These are phyloP conservation scores for Podospora comata DNA, from an alignment of 495 filamentous ascomycete species.

Conservation along the genomic window DNA sequence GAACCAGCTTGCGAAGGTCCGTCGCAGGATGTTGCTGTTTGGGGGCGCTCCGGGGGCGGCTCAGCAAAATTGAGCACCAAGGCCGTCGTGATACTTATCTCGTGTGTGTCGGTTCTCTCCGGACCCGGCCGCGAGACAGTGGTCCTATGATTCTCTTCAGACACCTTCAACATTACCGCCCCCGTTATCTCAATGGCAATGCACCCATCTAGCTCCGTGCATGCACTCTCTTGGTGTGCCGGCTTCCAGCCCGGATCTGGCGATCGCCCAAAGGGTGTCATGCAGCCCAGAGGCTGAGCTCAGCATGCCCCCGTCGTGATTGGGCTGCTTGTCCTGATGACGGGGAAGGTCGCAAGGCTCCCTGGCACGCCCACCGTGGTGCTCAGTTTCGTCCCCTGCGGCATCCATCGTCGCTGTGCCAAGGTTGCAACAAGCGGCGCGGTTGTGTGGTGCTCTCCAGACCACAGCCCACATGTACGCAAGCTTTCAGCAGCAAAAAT, in stretches of 20 bases:
- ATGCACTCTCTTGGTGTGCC: conserved; percentile 4
- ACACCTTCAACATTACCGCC: not conserved
- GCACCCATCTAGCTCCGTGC: not conserved
- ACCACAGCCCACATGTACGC: not conserved
- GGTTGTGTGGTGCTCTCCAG: conserved; percentile 8
- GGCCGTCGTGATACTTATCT: not conserved
- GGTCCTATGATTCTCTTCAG: conserved; percentile 1
- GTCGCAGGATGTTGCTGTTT: not conserved
- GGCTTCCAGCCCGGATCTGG: conserved; percentile 21
- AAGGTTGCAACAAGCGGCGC: conserved; percentile 23
- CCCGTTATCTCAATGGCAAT: conserved; percentile 5
- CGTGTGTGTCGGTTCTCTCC: not conserved
- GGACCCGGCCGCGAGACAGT: not conserved
- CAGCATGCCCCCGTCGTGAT: conserved; percentile 11
- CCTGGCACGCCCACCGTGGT: conserved; percentile 2
- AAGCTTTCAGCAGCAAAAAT: conserved; percentile 3
- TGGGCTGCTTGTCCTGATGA: conserved; percentile 18
- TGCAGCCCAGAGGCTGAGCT: conserved; percentile 22
- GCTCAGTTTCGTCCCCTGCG: conserved; percentile 12
- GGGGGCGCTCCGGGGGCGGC: conserved; percentile 8
- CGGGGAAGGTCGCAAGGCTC: conserved; percentile 11
- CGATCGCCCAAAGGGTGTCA: conserved; percentile 23
- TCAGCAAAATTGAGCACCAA: not conserved
- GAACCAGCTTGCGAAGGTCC: not conserved
- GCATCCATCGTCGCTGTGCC: conserved; percentile 18